A percentile compares a stretch with the other conserved stretches of the same genome.
These are phyloP conservation scores for Mrakia blollopis DNA, from an alignment of 768 basidiomycete genomes.

Conservation along the genomic window DNA sequence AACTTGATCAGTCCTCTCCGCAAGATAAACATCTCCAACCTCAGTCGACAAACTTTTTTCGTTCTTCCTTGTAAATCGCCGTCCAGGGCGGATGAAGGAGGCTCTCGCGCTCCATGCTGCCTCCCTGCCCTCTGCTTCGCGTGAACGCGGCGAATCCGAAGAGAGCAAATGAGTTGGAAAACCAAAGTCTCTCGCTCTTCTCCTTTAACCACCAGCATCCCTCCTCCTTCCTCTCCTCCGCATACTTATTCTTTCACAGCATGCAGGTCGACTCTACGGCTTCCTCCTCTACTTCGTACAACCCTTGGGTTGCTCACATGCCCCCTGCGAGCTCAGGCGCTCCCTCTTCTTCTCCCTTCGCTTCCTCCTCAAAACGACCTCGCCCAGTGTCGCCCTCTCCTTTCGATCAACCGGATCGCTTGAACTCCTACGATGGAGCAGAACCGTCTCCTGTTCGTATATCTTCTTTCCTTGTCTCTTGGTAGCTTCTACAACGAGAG, in stretches of 20 bases:
- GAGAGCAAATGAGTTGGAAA: no score
- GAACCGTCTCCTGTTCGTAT: background rate
- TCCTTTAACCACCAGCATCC: background rate
- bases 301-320: constrained; percentile 1
- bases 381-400: background rate
- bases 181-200: background rate
- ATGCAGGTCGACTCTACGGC: constrained; percentile 22
- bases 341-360: constrained; percentile 10
- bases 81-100: no score
- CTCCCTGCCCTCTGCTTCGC: no score
- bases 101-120: no score
- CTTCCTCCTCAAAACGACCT: background rate
- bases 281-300: constrained; percentile 5
- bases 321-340: background rate
- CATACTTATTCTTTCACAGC: background rate
- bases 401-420: background rate
- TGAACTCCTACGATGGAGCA: background rate
- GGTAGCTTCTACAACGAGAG: no score
- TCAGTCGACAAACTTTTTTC: no score
- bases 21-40: no score
- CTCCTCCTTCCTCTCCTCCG: background rate
- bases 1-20: no score
- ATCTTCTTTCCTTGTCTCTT: background rate
- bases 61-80: no score
- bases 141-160: no score